phyloP scores from a whole-genome alignment of 129 eudicot species.

The Escallonia rubra region DNA sequence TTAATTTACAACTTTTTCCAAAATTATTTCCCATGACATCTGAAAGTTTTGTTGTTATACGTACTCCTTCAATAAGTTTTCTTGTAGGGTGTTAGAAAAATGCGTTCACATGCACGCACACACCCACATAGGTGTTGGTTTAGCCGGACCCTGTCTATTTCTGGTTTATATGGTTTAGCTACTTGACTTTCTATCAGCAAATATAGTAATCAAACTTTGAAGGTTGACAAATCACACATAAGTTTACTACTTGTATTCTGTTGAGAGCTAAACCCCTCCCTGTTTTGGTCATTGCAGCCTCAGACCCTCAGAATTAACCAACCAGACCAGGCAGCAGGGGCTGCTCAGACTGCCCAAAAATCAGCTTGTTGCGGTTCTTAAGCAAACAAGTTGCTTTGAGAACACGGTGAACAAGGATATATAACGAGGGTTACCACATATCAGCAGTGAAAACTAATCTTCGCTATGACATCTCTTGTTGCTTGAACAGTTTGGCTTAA shows the following conservation, averaged over 20 bases:
- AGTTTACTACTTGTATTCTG: too few relatives aligned
- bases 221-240: too few relatives aligned
- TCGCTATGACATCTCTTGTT: constrained; percentile 13
- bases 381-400: constrained; percentile 17
- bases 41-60: too few relatives aligned
- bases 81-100: neutral
- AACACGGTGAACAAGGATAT: constrained; percentile 5
- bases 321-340: constrained; percentile 50
- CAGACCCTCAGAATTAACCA: constrained; percentile 61
- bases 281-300: constrained; percentile 40
- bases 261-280: neutral
- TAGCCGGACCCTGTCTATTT: too few relatives aligned
- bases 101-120: too few relatives aligned
- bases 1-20: too few relatives aligned
- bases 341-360: constrained; percentile 47
- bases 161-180: too few relatives aligned
- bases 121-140: too few relatives aligned
- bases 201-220: too few relatives aligned
- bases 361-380: constrained; percentile 74
- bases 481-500: too few relatives aligned
- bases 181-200: too few relatives aligned
- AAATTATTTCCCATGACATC: too few relatives aligned
- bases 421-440: constrained; percentile 15
- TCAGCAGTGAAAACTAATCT: constrained; percentile 8
- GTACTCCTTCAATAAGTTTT: neutral